Conservation (phyloP, 768 basidiomycete species). For the Suillus subaureus region DNA sequence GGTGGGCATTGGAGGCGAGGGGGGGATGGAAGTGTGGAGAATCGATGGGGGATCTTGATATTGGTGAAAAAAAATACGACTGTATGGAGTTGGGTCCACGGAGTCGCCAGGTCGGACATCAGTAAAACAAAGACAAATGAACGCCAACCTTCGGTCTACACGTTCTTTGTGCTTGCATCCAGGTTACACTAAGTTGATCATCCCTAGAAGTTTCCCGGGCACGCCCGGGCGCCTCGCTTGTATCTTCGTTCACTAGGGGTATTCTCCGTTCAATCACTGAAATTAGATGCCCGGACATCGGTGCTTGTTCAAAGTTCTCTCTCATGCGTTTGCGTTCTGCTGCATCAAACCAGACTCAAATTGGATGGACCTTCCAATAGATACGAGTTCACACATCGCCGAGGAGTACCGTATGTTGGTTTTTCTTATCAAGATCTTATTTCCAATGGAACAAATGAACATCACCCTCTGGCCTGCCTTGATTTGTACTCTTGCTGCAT, state of each 20-base stretch:
- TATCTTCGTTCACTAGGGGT: neutral
- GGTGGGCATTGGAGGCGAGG: constrained; percentile 63
- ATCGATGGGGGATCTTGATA: constrained; percentile 36
- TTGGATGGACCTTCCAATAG: neutral
- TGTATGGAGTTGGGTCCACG: neutral
- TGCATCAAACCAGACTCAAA: neutral
- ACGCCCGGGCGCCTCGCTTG: neutral
- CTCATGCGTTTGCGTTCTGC: neutral
- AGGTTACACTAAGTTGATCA: neutral
- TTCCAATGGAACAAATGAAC: neutral
- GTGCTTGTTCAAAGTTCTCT: neutral
- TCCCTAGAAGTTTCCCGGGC: neutral
- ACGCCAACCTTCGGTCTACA: neutral
- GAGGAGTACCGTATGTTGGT: neutral
- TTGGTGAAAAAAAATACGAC: constrained; percentile 2
- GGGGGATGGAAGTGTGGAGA: constrained; percentile 67
- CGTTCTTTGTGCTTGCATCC: neutral
- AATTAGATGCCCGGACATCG: neutral
- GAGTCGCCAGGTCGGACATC: neutral
- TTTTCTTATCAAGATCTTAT: neutral
- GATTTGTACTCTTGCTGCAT: neutral
- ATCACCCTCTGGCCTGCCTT: neutral
- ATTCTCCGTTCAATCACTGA: neutral
- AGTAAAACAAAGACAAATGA: neutral
- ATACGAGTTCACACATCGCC: neutral